Conservation (phyloP, 1,284 basidiomycete genomes). For the Apiotrichum porosum region DNA sequence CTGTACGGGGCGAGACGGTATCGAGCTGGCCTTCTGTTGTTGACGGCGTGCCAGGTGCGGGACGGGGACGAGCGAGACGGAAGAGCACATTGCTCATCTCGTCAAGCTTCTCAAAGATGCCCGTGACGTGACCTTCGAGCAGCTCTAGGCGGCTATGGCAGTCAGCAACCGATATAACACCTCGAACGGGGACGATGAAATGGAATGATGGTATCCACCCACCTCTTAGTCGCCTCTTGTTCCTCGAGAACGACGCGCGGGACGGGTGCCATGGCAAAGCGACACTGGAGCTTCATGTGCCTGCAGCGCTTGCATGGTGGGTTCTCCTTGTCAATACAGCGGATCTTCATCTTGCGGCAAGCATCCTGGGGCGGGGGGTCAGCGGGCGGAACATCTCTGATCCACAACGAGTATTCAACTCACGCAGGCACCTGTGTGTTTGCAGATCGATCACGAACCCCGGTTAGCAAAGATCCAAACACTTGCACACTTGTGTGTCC, state of each 20-base stretch:
- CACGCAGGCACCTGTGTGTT: too few species aligned
- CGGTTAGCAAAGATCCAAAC: too few species aligned
- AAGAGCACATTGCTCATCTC: conserved; percentile 6
- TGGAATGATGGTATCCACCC: neutral
- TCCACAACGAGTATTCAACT: too few species aligned
- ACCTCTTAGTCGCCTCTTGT: conserved; percentile 1
- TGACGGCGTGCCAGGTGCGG: neutral
- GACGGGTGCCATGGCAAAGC: conserved; percentile 1
- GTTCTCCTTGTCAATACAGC: conserved; percentile 24
- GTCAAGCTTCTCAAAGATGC: conserved; percentile 17
- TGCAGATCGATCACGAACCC: too few species aligned
- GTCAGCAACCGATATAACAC: neutral
- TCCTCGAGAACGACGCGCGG: neutral
- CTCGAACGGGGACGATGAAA: too few species aligned
- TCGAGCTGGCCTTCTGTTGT: neutral
- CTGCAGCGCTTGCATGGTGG: conserved; percentile 23
- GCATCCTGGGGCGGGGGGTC: conserved; percentile 9
- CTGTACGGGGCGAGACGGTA: neutral
- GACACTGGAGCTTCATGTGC: conserved; percentile 16
- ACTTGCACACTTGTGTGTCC: too few species aligned
- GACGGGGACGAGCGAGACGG: neutral
- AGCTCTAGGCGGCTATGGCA: conserved; percentile 7
- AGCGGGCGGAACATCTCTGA: too few species aligned
- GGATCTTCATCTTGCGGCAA: conserved; percentile 27
- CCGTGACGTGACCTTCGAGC: conserved; percentile 14